phyloP scores from a whole-genome alignment of 495 filamentous ascomycete species.

The Margaritispora aquatica region DNA sequence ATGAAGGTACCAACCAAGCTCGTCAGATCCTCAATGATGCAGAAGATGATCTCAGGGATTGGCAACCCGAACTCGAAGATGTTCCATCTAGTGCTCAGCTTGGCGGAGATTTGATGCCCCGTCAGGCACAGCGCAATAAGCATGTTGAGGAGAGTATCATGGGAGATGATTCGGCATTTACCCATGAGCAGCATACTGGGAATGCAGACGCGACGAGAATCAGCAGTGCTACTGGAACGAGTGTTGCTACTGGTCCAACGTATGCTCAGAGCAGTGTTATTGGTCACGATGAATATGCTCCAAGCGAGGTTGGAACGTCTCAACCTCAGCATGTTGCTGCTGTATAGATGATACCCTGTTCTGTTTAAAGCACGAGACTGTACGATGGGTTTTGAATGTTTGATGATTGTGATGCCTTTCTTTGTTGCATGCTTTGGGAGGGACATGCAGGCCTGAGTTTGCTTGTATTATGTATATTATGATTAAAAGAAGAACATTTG shows the following conservation, averaged over 20 bases:
- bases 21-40: conserved; percentile 87
- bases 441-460: no score
- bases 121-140: conserved; percentile 1
- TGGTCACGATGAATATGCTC: neutral
- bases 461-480: neutral
- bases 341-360: neutral
- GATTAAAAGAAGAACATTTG: no score
- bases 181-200: neutral
- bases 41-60: conserved; percentile 76
- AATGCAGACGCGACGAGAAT: conserved; percentile 15
- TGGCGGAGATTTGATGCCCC: conserved; percentile 20
- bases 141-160: conserved; percentile 4
- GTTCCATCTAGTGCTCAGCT: conserved; percentile 12
- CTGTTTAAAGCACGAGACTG: neutral
- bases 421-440: neutral
- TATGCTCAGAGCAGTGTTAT: neutral
- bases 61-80: conserved; percentile 37
- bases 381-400: neutral
- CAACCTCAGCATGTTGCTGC: neutral
- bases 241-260: conserved; percentile 10
- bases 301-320: neutral
- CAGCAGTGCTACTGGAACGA: conserved; percentile 20
- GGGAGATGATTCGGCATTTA: neutral
- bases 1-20: conserved; percentile 56
- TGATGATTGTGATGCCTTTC: neutral